Base-by-base conservation (phyloP, 805 yeast genomes). In the Kazachstania kunashirensis region DNA sequence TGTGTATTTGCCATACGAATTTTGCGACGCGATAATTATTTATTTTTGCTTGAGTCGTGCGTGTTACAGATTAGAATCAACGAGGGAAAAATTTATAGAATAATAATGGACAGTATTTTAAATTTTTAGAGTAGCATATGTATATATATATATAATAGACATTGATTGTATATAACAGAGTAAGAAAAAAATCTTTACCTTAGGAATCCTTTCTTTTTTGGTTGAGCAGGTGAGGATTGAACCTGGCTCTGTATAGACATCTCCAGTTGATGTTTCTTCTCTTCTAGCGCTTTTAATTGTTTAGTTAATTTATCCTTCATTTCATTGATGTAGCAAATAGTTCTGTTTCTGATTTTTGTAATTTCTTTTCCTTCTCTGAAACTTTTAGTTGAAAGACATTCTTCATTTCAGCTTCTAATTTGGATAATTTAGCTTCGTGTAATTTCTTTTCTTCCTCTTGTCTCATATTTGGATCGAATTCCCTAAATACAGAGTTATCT, bases 381-480 rank as follows among this genome's bases (percentile, higher is more conserved):
- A 92, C 98, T 68, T 92, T 92, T 56, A 84, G 92, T 66, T 88
- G 95, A 77, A 92, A 92, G 38, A 92, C 95, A 19, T 79, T 71
- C 67, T 89, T 88, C 96, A 92, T 86, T 65, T 92, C 97, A 28
- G 85, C 75, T 67, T 92, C 97, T 80, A 92, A 75, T 68, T 84
- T 85, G 40, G 88, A 81, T 52, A 92, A 71, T 58, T 89, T 86
- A 44, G 94, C 94, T 65, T 85, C 96, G 59, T 92, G 97, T 55
- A 84, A 70, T 24, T 81, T 79, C 53, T 83, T 80, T 64, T 92
- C 97, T 65, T 92, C 97, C 62, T 82, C 94, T 63, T 85, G 94
- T 65, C 84, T 84, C 48, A 81, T 70, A 37, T 80, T 75, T 21
- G 98, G 98, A 62, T 89, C 95, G 55, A 86, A 85, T 59, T 85